phyloP scores from a whole-genome alignment of 768 basidiomycete genomes.

The Plicaturopsis crispa region DNA sequence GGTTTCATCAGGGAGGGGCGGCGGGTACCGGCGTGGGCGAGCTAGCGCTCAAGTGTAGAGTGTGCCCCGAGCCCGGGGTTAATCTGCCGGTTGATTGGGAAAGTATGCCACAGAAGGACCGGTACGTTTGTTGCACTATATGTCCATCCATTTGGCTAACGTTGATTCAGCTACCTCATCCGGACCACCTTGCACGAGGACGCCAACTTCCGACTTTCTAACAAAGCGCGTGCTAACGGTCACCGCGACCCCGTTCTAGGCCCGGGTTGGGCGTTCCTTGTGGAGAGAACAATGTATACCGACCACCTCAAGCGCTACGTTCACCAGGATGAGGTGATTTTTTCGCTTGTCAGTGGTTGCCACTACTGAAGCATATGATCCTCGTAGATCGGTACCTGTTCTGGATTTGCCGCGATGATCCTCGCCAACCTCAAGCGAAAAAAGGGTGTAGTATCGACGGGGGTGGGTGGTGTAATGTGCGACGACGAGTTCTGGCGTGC shows the following conservation, averaged over 20 bases:
- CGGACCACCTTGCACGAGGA: background rate
- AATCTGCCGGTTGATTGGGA: slow-evolving; percentile 6
- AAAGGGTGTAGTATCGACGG: too few species aligned
- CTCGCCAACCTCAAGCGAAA: too few species aligned
- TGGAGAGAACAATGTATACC: background rate
- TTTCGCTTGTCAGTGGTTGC: background rate
- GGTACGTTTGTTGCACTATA: background rate
- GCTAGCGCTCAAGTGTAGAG: slow-evolving; percentile 2
- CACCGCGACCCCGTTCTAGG: background rate
- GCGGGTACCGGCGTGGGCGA: background rate
- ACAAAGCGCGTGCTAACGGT: background rate
- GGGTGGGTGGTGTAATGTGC: slow-evolving; percentile 21
- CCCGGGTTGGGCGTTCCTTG: background rate
- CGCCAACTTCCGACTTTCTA: background rate
- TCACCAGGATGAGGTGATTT: background rate
- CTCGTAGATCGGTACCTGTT: background rate
- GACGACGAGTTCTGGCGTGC: slow-evolving; percentile 22
- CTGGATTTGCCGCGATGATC: background rate
- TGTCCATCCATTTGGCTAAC: background rate
- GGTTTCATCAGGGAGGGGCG: background rate
- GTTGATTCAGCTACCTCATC: background rate
- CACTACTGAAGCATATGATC: background rate
- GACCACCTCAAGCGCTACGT: background rate
- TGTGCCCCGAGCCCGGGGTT: slow-evolving; percentile 4
- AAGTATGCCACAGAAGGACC: background rate